Evolutionary conservation across 2,329 filamentous ascomycete genomes (phyloP).

Genomic region (Hypoxylon sp.): DNA sequence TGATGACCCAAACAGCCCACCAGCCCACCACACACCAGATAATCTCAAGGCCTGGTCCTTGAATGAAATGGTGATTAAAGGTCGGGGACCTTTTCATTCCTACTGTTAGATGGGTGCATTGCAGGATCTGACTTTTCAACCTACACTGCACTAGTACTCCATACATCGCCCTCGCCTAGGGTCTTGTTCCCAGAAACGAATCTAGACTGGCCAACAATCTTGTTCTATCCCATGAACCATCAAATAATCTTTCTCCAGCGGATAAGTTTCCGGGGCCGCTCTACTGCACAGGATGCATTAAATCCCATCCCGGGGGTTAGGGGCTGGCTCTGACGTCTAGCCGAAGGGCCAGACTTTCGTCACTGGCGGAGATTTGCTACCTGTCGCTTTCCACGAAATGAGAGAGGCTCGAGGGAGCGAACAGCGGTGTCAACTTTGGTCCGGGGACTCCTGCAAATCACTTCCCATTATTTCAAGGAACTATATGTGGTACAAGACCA

Average conservation of each 20-base stretch:
- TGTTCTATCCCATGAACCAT: slow-evolving; percentile 12
- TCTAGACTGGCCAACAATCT: slow-evolving; percentile 13
- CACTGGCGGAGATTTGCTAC: slow-evolving; percentile 32
- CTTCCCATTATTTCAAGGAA: slow-evolving; percentile 35
- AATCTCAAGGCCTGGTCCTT: slow-evolving; percentile 38
- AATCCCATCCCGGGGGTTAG: slow-evolving; percentile 19
- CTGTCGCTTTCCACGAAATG: slow-evolving; percentile 38
- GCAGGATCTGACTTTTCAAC: slow-evolving; percentile 44
- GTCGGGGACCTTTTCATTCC: slow-evolving; percentile 40
- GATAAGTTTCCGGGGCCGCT: slow-evolving; percentile 8
- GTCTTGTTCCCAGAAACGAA: slow-evolving; percentile 23
- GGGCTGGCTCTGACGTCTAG: slow-evolving; percentile 29
- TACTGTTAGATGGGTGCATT: slow-evolving; percentile 42
- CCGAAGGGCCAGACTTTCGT: slow-evolving; percentile 26
- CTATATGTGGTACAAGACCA: slow-evolving; percentile 37
- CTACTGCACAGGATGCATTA: slow-evolving; percentile 3
- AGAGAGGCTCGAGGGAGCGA: slow-evolving; percentile 33
- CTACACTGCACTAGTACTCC: slow-evolving; percentile 13
- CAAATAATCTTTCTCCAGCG: slow-evolving; percentile 14
- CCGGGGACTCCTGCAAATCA: slow-evolving; percentile 38
- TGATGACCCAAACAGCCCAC: slow-evolving; percentile 32
- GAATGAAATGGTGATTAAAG: slow-evolving; percentile 41
- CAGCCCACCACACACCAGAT: slow-evolving; percentile 25
- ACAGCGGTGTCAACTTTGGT: slow-evolving; percentile 26
- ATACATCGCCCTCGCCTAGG: slow-evolving; percentile 28